A percentile compares a stretch with the other conserved stretches of the same genome.
Conservation (phyloP, 495 filamentous ascomycete species). For the Tuber aestivum region DNA sequence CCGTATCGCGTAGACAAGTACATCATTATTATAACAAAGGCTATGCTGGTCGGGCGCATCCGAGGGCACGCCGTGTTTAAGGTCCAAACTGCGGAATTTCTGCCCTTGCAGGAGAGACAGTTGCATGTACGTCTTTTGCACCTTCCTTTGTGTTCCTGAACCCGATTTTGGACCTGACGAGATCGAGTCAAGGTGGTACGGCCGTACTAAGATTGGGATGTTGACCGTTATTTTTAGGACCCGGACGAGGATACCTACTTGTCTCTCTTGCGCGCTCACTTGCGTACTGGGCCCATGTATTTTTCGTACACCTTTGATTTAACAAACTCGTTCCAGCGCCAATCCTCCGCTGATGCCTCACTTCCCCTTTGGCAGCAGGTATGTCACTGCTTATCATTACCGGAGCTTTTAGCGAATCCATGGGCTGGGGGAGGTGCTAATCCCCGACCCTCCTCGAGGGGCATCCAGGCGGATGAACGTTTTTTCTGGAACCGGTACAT, state of each 20-base stretch:
- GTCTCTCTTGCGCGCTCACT: constrained; percentile 64
- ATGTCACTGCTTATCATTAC: constrained; percentile 13
- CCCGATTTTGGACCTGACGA: not conserved
- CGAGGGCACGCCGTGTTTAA: constrained; percentile 95
- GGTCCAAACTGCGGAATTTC: constrained; percentile 80
- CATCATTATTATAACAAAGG: constrained; percentile 92
- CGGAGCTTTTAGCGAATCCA: not conserved
- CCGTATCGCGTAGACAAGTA: constrained; percentile 64
- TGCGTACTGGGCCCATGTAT: constrained; percentile 88
- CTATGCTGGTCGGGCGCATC: constrained; percentile 79
- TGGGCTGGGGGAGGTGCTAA: constrained; percentile 15
- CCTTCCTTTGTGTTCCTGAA: not conserved
- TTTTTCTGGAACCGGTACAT: constrained; percentile 99
- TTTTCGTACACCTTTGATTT: constrained; percentile 95
- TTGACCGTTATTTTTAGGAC: constrained; percentile 48
- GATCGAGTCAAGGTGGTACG: not conserved
- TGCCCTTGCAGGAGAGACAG: constrained; percentile 86
- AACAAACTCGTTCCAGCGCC: constrained; percentile 92
- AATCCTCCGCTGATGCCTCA: constrained; percentile 62
- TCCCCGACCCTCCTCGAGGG: not conserved
- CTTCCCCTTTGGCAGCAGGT: constrained; percentile 75
- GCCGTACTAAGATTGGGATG: constrained; percentile 7
- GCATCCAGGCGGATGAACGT: constrained; percentile 68
- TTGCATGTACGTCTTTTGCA: constrained; percentile 51
- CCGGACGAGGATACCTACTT: constrained; percentile 91